Percentiles rank a stretch among this genome's conserved stretches.
Conservation (phyloP, 2,329 filamentous ascomycete genomes). For the Aspergillus carbonarius region DNA sequence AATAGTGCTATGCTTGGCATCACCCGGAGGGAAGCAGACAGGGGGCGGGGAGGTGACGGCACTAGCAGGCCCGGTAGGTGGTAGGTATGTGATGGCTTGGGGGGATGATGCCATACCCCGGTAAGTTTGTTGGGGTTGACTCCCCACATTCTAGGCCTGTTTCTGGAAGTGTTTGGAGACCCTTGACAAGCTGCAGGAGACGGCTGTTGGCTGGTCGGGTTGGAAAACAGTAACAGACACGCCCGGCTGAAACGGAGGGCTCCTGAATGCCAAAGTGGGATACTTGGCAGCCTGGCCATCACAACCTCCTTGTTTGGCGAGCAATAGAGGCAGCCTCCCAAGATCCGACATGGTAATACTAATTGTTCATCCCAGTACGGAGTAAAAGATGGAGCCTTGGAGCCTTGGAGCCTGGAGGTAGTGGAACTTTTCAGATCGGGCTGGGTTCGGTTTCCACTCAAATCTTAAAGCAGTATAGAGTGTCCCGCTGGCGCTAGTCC, state of each 20-base stretch:
- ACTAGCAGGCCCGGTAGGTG: not conserved
- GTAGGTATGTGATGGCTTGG: not conserved
- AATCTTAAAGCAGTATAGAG: not conserved
- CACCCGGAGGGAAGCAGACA: not conserved
- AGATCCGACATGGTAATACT: too few species aligned
- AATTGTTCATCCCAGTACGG: not conserved
- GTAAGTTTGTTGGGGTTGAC: not conserved
- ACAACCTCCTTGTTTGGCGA: too few species aligned
- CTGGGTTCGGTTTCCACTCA: not conserved
- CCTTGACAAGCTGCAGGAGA: not conserved
- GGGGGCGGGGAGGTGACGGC: not conserved
- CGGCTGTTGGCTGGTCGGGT: not conserved
- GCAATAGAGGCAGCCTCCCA: too few species aligned
- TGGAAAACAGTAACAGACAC: not conserved
- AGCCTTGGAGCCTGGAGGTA: conserved; percentile 6
- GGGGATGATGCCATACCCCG: not conserved
- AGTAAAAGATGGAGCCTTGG: not conserved
- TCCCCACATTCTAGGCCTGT: not conserved
- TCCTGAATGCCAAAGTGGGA: not conserved
- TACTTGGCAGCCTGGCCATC: too few species aligned
- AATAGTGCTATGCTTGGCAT: conserved; percentile 15
- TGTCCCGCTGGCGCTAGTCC: not conserved
- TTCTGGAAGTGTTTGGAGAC: not conserved
- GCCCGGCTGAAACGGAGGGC: not conserved
- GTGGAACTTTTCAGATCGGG: conserved; percentile 11